phyloP scores from a whole-genome alignment of 495 filamentous ascomycete species.

The Staphylotrichum tortipilum region DNA sequence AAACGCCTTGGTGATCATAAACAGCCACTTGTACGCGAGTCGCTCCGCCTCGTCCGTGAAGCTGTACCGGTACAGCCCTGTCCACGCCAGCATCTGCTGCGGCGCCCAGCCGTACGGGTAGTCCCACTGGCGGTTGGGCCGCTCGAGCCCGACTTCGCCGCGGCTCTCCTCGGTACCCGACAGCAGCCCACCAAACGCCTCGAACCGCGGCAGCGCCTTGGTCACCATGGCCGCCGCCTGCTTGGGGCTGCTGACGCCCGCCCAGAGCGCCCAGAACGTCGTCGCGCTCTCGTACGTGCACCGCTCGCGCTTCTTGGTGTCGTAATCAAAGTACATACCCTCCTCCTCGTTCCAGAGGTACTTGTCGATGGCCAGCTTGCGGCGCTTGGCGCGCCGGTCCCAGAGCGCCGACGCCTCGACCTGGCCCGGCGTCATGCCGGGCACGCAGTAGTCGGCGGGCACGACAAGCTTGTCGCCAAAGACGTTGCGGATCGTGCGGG shows the following conservation, averaged over 20 bases:
- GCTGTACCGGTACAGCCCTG: conserved; percentile 78
- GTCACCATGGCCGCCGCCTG: conserved; percentile 72
- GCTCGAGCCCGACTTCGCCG: conserved; percentile 65
- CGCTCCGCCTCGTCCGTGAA: conserved; percentile 82
- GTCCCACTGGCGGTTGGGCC: conserved; percentile 95
- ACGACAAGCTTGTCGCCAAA: conserved; percentile 74
- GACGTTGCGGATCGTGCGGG: conserved; percentile 65
- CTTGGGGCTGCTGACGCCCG: conserved; percentile 67
- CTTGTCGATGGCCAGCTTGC: conserved; percentile 75
- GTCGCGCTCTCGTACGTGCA: conserved; percentile 77
- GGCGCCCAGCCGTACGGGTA: conserved; percentile 97
- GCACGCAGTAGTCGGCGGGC: conserved; percentile 67
- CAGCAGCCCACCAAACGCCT: conserved; percentile 78
- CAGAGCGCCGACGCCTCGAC: conserved; percentile 74
- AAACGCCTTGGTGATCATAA: conserved; percentile 95
- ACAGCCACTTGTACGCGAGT: conserved; percentile 88
- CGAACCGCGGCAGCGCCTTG: conserved; percentile 73
- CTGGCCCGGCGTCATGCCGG: conserved; percentile 46
- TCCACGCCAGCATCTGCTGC: conserved; percentile 97
- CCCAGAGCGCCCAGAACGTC: conserved; percentile 96
- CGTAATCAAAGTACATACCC: conserved; percentile 96
- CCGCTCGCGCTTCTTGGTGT: conserved; percentile 70
- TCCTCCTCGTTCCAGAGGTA: conserved; percentile 83
- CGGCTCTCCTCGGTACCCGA: conserved; percentile 82
- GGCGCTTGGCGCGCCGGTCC: conserved; percentile 74